A percentile compares a stretch with the other conserved stretches of the same genome.
These are phyloP conservation scores for Raddia distichophylla DNA, from an alignment of 176 grass and related monocot genomes.

Conservation along the genomic window DNA sequence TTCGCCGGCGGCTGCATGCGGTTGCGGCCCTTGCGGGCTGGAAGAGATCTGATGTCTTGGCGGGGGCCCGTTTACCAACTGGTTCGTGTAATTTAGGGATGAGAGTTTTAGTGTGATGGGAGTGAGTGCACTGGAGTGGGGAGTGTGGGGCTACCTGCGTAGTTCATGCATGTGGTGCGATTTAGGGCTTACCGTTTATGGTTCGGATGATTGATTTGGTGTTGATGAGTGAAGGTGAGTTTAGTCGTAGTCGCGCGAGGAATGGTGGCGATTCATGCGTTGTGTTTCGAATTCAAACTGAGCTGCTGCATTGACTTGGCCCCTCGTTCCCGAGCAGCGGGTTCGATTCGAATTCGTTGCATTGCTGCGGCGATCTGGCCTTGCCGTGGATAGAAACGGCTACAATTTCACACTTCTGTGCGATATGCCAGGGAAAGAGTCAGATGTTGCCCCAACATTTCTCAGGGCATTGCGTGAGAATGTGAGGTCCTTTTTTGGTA, in stretches of 20 bases:
- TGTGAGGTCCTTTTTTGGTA: not conserved
- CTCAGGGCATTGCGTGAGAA: not conserved
- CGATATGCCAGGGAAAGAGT: not conserved
- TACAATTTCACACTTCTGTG: not conserved
- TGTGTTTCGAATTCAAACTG: not conserved
- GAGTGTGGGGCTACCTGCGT: not conserved
- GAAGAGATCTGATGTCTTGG: not conserved
- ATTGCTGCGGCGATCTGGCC: slow-evolving; percentile 1
- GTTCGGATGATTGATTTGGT: too few species aligned
- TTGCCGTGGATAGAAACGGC: not conserved
- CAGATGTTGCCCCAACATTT: not conserved
- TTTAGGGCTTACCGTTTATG: not conserved
- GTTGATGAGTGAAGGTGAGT: too few species aligned
- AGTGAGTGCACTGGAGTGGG: too few species aligned
- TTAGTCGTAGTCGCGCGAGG: not conserved
- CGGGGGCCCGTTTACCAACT: not conserved
- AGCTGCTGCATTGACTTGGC: not conserved
- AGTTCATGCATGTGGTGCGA: not conserved
- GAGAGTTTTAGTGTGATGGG: not conserved
- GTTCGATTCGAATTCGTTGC: not conserved
- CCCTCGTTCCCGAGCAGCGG: not conserved
- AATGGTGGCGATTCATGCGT: not conserved
- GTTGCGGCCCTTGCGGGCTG: not conserved
- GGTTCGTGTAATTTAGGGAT: not conserved
- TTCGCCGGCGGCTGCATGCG: not conserved